phyloP scores from a whole-genome alignment of 2,329 filamentous ascomycete species.

The Talaromyces sp. region DNA sequence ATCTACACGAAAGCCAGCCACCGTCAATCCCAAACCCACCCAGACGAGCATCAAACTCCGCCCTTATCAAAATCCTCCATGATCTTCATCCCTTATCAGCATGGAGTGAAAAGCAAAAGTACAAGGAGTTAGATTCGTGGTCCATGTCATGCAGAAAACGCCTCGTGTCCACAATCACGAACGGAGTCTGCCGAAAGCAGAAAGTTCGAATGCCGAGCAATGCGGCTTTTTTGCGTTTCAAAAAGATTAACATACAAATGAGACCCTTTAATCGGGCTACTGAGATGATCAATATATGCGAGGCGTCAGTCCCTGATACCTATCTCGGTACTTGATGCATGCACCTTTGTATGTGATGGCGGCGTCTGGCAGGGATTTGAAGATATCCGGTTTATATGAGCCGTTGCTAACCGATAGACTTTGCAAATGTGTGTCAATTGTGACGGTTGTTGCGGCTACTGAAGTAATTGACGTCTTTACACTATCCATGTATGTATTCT shows the following conservation, averaged over 20 bases:
- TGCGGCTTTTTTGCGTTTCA: neutral
- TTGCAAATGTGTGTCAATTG: neutral
- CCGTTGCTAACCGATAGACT: neutral
- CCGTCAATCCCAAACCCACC: neutral
- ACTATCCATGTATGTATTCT: neutral
- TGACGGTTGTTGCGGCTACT: neutral
- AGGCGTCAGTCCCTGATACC: neutral
- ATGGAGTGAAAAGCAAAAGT: neutral
- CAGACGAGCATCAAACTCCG: neutral
- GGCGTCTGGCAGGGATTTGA: neutral
- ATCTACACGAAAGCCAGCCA: neutral
- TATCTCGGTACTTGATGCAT: neutral
- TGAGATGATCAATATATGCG: neutral
- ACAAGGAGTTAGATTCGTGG: neutral
- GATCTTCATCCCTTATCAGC: neutral
- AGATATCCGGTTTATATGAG: neutral
- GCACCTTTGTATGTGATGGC: neutral
- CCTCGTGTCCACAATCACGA: neutral
- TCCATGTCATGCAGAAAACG: neutral
- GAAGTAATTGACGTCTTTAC: neutral
- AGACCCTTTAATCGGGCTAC: neutral
- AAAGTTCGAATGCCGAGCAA: neutral
- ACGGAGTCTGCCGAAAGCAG: neutral
- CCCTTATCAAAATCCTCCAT: neutral
- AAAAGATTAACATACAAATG: neutral